These are phyloP conservation scores for Solanum chilense DNA, from an alignment of 257 asterid species.

Conservation along the genomic window DNA sequence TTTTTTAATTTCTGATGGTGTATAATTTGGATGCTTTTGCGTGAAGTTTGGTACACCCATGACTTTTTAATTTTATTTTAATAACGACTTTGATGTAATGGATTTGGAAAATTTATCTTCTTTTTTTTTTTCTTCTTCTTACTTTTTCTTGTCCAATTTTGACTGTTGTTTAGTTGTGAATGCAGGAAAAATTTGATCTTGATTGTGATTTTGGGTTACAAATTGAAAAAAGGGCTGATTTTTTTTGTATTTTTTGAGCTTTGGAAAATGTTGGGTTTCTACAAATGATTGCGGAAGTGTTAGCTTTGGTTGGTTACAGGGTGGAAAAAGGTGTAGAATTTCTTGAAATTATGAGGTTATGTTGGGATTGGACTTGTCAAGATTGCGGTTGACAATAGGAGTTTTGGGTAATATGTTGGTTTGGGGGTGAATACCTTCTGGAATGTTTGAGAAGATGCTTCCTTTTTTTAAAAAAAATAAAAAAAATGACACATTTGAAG, in stretches of 20 bases:
- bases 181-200: slow-evolving; percentile 18
- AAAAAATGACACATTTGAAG: not conserved
- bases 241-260: not conserved
- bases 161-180: not conserved
- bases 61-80: slow-evolving; percentile 8
- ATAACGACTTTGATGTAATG: slow-evolving; percentile 35
- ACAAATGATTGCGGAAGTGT: not conserved
- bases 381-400: not conserved
- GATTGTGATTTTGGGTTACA: not conserved
- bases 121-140: not conserved
- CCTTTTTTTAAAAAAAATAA: not conserved
- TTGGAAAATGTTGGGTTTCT: not conserved
- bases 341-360: not conserved
- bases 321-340: not conserved
- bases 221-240: not conserved
- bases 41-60: slow-evolving; percentile 32
- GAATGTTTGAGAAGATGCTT: not conserved
- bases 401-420: not conserved
- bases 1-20: not conserved
- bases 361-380: not conserved
- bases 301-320: slow-evolving; percentile 4
- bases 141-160: not conserved
- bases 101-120: slow-evolving; percentile 1
- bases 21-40: slow-evolving; percentile 36
- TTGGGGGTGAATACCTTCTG: not conserved